These are phyloP conservation scores for Polytrichum formosum DNA, from an alignment of 225 moss, liverwort and hornwort species.

Conservation along the genomic window DNA sequence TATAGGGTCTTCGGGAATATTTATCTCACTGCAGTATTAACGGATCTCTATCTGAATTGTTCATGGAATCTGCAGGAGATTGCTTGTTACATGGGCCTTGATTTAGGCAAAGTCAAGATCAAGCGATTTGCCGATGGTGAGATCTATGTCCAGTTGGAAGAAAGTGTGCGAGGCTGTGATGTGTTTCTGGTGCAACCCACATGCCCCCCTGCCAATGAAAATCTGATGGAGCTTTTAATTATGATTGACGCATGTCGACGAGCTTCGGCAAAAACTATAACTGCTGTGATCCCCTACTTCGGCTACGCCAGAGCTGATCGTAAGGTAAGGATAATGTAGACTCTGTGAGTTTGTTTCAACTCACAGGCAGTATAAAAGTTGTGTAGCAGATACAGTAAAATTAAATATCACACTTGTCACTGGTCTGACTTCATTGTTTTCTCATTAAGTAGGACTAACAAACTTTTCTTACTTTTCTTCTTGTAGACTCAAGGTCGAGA, in stretches of 20 bases:
- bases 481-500: slow-evolving; percentile 87
- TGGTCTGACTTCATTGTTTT: no score
- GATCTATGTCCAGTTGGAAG: slow-evolving; percentile 91
- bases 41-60: slow-evolving; percentile 1
- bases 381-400: no score
- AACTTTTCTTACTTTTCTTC: background rate
- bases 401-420: no score
- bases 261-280: slow-evolving; percentile 91
- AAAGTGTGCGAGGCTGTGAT: slow-evolving; percentile 93
- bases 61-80: slow-evolving; percentile 65
- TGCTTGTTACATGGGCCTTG: slow-evolving; percentile 89
- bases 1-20: no score
- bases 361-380: background rate
- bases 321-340: slow-evolving; percentile 49
- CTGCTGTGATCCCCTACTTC: slow-evolving; percentile 93
- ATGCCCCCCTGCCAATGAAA: slow-evolving; percentile 94
- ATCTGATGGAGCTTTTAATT: slow-evolving; percentile 93
- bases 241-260: slow-evolving; percentile 98
- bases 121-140: slow-evolving; percentile 97
- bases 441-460: no score
- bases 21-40: no score
- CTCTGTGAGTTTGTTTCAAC: background rate
- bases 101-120: slow-evolving; percentile 70
- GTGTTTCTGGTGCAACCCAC: slow-evolving; percentile 93
- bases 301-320: slow-evolving; percentile 98